Evolutionary conservation across 2,329 filamentous ascomycete species (phyloP).

Genomic region (Tolypocladium pustulatum): DNA sequence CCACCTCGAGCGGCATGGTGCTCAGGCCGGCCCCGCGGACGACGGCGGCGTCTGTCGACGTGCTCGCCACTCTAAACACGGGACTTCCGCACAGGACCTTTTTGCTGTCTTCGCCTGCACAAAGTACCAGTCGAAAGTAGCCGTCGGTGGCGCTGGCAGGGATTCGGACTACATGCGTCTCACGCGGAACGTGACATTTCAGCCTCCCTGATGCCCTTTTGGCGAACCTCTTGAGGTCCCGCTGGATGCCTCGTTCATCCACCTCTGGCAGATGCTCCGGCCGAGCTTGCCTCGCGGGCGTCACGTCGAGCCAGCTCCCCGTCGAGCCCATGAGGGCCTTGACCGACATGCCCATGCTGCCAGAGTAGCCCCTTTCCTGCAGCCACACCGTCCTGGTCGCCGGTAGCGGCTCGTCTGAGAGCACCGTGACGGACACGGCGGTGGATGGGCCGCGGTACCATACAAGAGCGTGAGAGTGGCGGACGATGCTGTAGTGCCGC

Average conservation of each 20-base stretch:
- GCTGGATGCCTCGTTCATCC: constrained; percentile 57
- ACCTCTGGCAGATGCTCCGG: constrained; percentile 37
- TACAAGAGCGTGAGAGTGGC: constrained; percentile 53
- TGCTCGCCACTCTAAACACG: constrained; percentile 58
- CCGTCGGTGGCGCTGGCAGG: constrained; percentile 54
- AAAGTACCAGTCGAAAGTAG: constrained; percentile 59
- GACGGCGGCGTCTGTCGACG: constrained; percentile 48
- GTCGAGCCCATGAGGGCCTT: constrained; percentile 52
- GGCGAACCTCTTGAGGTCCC: constrained; percentile 54
- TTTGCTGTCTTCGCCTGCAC: constrained; percentile 30
- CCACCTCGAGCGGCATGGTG: constrained; percentile 56
- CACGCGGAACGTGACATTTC: constrained; percentile 40
- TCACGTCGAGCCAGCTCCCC: constrained; percentile 57
- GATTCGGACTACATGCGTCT: constrained; percentile 55
- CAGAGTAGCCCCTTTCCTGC: constrained; percentile 57
- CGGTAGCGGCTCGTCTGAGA: constrained; percentile 48
- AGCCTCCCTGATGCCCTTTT: constrained; percentile 41
- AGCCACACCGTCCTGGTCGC: constrained; percentile 52
- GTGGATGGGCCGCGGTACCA: constrained; percentile 58
- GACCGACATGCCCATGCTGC: constrained; percentile 56
- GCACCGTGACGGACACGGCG: constrained; percentile 52
- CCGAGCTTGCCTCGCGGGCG: constrained; percentile 38
- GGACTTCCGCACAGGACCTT: constrained; percentile 55
- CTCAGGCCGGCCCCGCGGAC: constrained; percentile 53
- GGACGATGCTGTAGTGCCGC: constrained; percentile 55